Conservation (phyloP, 495 filamentous ascomycete genomes). For the Penicillium coffeae region DNA sequence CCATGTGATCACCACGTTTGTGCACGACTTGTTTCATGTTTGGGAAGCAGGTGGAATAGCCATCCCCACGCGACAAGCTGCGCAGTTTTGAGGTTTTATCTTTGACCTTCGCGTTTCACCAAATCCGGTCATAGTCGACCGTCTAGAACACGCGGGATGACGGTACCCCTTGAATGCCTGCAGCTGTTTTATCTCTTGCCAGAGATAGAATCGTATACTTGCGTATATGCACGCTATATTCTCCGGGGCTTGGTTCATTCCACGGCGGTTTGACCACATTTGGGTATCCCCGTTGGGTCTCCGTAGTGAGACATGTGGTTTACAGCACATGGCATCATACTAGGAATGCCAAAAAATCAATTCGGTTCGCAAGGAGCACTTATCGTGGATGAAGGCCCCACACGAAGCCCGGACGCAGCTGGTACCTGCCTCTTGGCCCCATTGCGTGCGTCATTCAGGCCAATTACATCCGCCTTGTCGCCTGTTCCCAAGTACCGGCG, state of each 20-base stretch:
- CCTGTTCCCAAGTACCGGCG: conserved; percentile 20
- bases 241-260: conserved; percentile 24
- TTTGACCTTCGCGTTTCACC: conserved; percentile 13
- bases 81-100: conserved; percentile 1
- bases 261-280: conserved; percentile 14
- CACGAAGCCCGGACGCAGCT: conserved; percentile 11
- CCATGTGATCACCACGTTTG: conserved; percentile 39
- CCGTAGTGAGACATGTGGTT: conserved; percentile 26
- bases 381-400: neutral
- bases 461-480: conserved; percentile 21
- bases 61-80: conserved; percentile 20
- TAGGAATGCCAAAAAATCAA: neutral
- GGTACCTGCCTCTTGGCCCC: conserved; percentile 22
- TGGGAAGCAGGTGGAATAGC: conserved; percentile 3
- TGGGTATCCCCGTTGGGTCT: conserved; percentile 1
- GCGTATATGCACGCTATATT: conserved; percentile 8
- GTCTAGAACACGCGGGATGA: conserved; percentile 17
- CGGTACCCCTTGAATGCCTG: conserved; percentile 10
- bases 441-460: conserved; percentile 7
- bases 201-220: conserved; percentile 6
- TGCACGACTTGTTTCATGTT: conserved; percentile 27
- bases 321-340: conserved; percentile 17
- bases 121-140: neutral
- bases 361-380: neutral
- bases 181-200: conserved; percentile 21